Conservation (phyloP, 2,329 filamentous ascomycete genomes). For the Cordyceps pruinosa region DNA sequence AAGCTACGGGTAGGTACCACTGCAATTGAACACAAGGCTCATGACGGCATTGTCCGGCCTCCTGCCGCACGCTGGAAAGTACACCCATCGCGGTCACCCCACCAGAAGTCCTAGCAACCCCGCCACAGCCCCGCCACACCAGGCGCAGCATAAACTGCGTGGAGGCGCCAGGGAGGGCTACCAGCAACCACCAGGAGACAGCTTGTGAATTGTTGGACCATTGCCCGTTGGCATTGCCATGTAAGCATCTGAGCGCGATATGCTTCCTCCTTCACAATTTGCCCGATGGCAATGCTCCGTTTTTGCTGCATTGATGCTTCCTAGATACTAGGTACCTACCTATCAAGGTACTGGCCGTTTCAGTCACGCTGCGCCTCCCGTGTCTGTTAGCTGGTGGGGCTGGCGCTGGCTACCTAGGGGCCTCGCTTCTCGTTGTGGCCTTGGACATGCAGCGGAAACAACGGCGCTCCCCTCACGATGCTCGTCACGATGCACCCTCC, state of each 20-base stretch:
- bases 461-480: background rate
- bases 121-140: constrained; percentile 5
- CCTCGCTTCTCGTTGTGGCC: background rate
- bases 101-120: background rate
- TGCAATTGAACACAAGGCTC: too few species aligned
- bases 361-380: background rate
- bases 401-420: background rate
- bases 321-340: too few species aligned
- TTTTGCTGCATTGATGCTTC: background rate
- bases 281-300: background rate
- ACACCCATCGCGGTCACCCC: too few species aligned
- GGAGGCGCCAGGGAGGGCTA: too few species aligned
- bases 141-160: background rate
- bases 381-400: background rate
- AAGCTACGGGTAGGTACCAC: background rate
- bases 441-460: background rate
- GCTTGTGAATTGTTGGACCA: too few species aligned
- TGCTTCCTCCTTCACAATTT: too few species aligned
- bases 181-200: too few species aligned
- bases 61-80: too few species aligned
- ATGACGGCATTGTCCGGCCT: background rate
- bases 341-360: too few species aligned
- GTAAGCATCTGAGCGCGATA: too few species aligned
- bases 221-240: background rate
- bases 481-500: background rate